Evolutionary conservation across 768 basidiomycete genomes (phyloP), one percentile per base, ranked within the genome.

Genomic region (Hebeloma cylindrosporum): DNA sequence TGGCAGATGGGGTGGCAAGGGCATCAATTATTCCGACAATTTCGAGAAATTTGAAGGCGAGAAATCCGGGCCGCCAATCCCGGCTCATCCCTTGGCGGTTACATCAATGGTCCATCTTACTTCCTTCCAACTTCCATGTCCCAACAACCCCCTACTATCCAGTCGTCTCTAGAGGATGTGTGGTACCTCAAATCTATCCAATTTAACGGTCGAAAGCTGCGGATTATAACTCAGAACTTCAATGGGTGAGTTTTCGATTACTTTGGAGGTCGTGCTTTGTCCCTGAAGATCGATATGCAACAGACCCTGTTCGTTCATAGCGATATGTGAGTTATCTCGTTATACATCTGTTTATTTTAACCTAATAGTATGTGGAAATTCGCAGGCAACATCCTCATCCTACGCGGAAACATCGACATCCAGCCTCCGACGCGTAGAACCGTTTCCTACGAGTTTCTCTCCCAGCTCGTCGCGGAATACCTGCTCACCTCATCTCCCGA

Each of bases 281-380:
- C n/a, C n/a, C n/a, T n/a, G n/a, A n/a, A n/a, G n/a, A n/a, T n/a
- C n/a, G n/a, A n/a, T n/a, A n/a, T n/a, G n/a, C n/a, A n/a, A n/a
- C 59, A 93, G 92, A 7, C 91, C 92, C 7, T 94, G 92, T 59
- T 92, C 89, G 0, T 88, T 94, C 52, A 90, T 94, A 55, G 92
- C 91, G 20, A 87, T 93, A 47, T 93, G 89, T 88, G 58, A 54
- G 77, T 30, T 22, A 29, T 27, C 28, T 20, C 13, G 17, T 27
- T 14, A 5, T 26, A n/a, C 35, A 16, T 35, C 27, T 42, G 20
- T 37, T 17, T 16, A 36, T 13, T 21, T 11, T 25, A 11, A 41
- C 40, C n/a, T 38, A 43, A 25, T 27, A 37, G 25, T 21, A 8
- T n/a, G n/a, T n/a, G n/a, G n/a, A n/a, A n/a, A n/a, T n/a, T n/a